Base-by-base conservation (phyloP, 371 early-diverging fungal genomes). In the Mortierella sp. region DNA sequence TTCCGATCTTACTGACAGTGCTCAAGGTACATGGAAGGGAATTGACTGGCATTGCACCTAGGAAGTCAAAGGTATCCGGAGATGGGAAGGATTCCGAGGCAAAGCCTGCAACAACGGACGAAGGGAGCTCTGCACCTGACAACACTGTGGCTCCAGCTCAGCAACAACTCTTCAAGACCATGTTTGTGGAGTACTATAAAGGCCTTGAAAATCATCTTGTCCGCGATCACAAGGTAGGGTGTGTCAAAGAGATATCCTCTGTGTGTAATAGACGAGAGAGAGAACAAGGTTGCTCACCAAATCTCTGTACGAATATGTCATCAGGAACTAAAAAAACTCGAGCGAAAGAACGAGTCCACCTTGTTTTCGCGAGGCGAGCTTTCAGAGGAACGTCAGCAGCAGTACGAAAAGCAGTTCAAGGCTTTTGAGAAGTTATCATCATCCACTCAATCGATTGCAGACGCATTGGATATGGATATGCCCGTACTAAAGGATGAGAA, bases 301-400 rank as follows among this genome's bases (percentile, higher is more conserved):
- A n/a, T n/a, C n/a, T n/a, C n/a, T n/a, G n/a, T n/a, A n/a, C n/a
- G n/a, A n/a, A n/a, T n/a, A 28, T 24, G 13, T 16, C 19, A 23
- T n/a, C 53, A 87, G 81, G 80, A 83, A 10, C 82, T 98, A 43
- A 82, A 88, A 69, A 90, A 88, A 61, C 81, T 92, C 60, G 94
- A 95, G 38, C 84, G 87, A 50, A 85, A 82, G 26, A 94, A 94
- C 56, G 88, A 94, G 52, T 93, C 96, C 55, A 85, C 82, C 10
- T 82, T 92, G 38, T 94, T 96, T 67, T 84, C 91, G 18, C 87
- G 91, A 26, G 97, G 97, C 18, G 91, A 92, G 38, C 79, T 96
- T 6, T 86, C 89, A 10, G 95, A 95, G 27, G 96, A 94, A 27
- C 86, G 86, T 13, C 91, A 94, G 64, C 91, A 93, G 56, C 82